phyloP scores from a whole-genome alignment of 805 yeast genomes.

The Kregervanrija delftensis region DNA sequence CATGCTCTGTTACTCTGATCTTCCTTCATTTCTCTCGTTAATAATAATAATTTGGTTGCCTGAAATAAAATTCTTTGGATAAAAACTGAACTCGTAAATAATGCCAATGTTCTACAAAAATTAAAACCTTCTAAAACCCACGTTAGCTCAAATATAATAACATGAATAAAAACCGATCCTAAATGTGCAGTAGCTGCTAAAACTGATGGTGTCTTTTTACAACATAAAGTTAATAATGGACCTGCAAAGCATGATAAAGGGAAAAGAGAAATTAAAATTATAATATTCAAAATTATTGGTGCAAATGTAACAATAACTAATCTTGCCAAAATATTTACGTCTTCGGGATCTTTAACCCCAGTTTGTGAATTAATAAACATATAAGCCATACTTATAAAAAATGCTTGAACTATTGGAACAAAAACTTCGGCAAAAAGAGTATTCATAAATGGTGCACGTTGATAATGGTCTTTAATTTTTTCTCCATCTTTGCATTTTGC shows the following conservation, averaged over 20 bases:
- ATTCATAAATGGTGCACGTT: constrained; percentile 74
- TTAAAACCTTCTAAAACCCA: constrained; percentile 38
- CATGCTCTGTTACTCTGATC: constrained; percentile 39
- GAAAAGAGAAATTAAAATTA: constrained; percentile 28
- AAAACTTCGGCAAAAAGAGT: constrained; percentile 74
- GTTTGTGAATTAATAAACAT: constrained; percentile 81
- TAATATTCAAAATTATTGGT: constrained; percentile 40
- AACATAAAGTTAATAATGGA: constrained; percentile 29
- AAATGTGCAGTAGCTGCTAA: constrained; percentile 37
- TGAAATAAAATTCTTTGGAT: constrained; percentile 32
- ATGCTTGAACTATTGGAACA: constrained; percentile 64
- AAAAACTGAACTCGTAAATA: constrained; percentile 31
- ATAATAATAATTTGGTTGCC: constrained; percentile 24
- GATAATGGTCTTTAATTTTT: constrained; percentile 34
- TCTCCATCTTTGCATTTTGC: constrained; percentile 61
- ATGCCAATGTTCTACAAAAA: constrained; percentile 32
- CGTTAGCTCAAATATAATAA: constrained; percentile 30
- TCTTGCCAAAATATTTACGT: constrained; percentile 56
- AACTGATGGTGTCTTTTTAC: constrained; percentile 27
- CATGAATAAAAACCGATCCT: constrained; percentile 27
- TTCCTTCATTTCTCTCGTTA: constrained; percentile 37
- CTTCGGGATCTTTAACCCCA: constrained; percentile 53
- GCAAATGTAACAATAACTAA: constrained; percentile 43
- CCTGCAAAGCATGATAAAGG: constrained; percentile 33
- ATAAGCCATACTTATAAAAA: constrained; percentile 65